These are phyloP conservation scores for Hymenoscyphus linearis DNA, from an alignment of 2,329 filamentous ascomycete genomes.

Conservation along the genomic window DNA sequence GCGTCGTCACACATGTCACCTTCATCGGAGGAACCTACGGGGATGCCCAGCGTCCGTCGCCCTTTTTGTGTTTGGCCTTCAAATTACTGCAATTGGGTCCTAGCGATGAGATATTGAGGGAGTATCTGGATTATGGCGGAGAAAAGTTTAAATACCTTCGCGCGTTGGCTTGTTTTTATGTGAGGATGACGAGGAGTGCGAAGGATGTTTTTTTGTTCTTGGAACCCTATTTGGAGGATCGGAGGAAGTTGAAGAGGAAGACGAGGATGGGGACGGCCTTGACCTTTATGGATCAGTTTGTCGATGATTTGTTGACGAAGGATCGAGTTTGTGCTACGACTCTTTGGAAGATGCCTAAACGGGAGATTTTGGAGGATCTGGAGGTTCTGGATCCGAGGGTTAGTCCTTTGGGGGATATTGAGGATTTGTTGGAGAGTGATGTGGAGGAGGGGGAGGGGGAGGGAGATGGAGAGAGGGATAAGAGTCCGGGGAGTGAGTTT, in stretches of 20 bases:
- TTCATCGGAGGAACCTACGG: constrained; percentile 89
- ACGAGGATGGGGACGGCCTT: constrained; percentile 69
- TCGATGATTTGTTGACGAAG: constrained; percentile 85
- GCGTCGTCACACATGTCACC: constrained; percentile 74
- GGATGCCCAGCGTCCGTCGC: constrained; percentile 75
- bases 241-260: constrained; percentile 74
- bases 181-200: constrained; percentile 78
- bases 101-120: constrained; percentile 68
- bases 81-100: constrained; percentile 89
- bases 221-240: constrained; percentile 78
- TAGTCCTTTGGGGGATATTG: constrained; percentile 76
- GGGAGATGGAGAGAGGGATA: constrained; percentile 12
- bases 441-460: constrained; percentile 33
- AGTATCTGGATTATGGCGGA: constrained; percentile 73
- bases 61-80: constrained; percentile 90
- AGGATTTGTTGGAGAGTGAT: constrained; percentile 55
- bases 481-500: constrained; percentile 37
- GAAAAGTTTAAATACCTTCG: constrained; percentile 82
- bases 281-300: constrained; percentile 84
- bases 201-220: constrained; percentile 74
- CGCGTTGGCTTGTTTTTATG: constrained; percentile 85
- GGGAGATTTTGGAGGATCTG: constrained; percentile 80
- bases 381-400: constrained; percentile 80
- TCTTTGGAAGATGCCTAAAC: constrained; percentile 82
- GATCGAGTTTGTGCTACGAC: constrained; percentile 88